Evolutionary conservation across 2,329 filamentous ascomycete genomes (phyloP).

Genomic region (Cladosporium oxysporum): DNA sequence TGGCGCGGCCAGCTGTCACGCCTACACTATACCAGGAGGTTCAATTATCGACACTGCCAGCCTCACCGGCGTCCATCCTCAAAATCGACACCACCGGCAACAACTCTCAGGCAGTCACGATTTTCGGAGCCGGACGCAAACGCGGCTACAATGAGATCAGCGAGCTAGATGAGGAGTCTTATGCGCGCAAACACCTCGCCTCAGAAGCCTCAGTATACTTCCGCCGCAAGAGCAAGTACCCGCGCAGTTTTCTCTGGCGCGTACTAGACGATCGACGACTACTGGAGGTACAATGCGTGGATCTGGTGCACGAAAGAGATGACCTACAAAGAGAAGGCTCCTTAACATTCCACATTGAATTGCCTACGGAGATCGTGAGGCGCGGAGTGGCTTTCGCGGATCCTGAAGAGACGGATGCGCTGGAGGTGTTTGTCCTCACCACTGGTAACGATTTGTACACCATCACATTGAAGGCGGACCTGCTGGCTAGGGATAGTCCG

Average conservation of each 20-base stretch:
- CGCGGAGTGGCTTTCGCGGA: slow-evolving; percentile 84
- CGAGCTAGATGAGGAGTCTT: slow-evolving; percentile 69
- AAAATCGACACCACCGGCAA: slow-evolving; percentile 17
- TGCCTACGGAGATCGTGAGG: slow-evolving; percentile 76
- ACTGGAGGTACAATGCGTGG: slow-evolving; percentile 79
- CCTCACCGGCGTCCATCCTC: slow-evolving; percentile 11
- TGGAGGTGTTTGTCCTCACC: slow-evolving; percentile 79
- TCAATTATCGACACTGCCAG: slow-evolving; percentile 14
- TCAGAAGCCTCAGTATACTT: slow-evolving; percentile 82
- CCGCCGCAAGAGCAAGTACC: slow-evolving; percentile 71
- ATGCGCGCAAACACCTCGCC: slow-evolving; percentile 72
- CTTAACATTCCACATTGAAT: slow-evolving; percentile 75
- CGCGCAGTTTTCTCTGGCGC: slow-evolving; percentile 88
- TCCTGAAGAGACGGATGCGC: slow-evolving; percentile 70
- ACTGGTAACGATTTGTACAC: slow-evolving; percentile 78
- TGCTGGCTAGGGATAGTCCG: slow-evolving; percentile 63
- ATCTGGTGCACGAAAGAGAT: slow-evolving; percentile 66
- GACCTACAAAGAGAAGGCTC: slow-evolving; percentile 49
- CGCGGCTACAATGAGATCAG: slow-evolving; percentile 42
- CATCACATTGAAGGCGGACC: slow-evolving; percentile 77
- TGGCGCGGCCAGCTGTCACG: slow-evolving; percentile 23
- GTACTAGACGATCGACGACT: slow-evolving; percentile 77
- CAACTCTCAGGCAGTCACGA: slow-evolving; percentile 56
- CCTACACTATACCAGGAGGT: slow-evolving; percentile 33
- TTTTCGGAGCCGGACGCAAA: slow-evolving; percentile 37